phyloP scores from a whole-genome alignment of 164 flowering plant genomes.

The Euptelea pleiosperma region DNA sequence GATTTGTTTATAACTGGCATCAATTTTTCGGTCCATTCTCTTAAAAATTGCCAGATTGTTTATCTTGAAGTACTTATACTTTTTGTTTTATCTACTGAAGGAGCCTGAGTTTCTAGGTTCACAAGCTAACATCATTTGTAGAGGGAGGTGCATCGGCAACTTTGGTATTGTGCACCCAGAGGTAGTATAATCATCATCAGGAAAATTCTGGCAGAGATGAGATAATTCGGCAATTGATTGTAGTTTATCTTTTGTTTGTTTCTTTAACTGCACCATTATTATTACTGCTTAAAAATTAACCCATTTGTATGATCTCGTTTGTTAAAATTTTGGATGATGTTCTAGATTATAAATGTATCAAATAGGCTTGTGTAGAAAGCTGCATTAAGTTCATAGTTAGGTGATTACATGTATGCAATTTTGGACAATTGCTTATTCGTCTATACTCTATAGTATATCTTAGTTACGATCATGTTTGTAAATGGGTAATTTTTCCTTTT shows the following conservation, averaged over 20 bases:
- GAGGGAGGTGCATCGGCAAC: constrained; percentile 65
- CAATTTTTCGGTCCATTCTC: neutral
- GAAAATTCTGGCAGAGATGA: too few relatives aligned
- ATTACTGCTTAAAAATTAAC: neutral
- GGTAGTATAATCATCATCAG: constrained; percentile 34
- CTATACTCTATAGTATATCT: too few relatives aligned
- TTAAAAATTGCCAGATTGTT: neutral
- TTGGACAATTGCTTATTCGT: too few relatives aligned
- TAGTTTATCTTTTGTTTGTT: neutral
- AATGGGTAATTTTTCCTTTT: too few relatives aligned
- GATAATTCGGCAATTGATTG: neutral
- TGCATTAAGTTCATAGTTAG: neutral
- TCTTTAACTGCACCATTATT: neutral
- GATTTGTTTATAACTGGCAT: neutral
- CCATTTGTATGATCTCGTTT: neutral
- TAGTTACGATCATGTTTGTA: too few relatives aligned
- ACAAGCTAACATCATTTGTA: constrained; percentile 71
- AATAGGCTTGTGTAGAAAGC: neutral
- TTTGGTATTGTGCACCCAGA: constrained; percentile 95
- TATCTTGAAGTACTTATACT: neutral
- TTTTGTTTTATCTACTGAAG: constrained; percentile 35
- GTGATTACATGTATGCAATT: too few relatives aligned
- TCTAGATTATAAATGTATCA: too few relatives aligned
- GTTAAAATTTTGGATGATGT: neutral
- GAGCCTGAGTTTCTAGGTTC: constrained; percentile 88